phyloP scores from a whole-genome alignment of 352 stramenopile genomes.

The Globisporangium orthogonon region DNA sequence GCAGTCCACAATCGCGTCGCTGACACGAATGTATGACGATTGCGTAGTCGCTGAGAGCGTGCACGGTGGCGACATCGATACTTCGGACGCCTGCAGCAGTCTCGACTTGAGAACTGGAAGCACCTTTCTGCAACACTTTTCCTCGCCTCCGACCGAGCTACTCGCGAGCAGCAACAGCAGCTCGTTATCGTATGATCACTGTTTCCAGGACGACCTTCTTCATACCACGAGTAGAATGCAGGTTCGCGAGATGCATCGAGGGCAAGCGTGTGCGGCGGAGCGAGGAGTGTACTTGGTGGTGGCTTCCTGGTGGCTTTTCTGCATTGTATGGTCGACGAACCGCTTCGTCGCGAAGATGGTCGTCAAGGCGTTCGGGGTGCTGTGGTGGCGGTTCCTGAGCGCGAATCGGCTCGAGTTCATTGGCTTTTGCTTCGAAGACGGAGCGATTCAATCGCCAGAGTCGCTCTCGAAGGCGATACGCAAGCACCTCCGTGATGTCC shows the following conservation, averaged over 20 bases:
- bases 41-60: neutral
- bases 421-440: conserved; percentile 48
- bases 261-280: conserved; percentile 43
- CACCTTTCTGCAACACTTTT: neutral
- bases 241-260: conserved; percentile 26
- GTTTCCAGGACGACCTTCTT: neutral
- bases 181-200: conserved; percentile 1
- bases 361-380: conserved; percentile 28
- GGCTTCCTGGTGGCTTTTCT: conserved; percentile 58
- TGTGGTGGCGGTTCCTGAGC: conserved; percentile 59
- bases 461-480: conserved; percentile 29
- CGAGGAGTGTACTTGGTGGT: conserved; percentile 50
- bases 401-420: conserved; percentile 42
- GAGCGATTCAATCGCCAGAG: conserved; percentile 27
- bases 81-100: neutral
- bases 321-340: conserved; percentile 35
- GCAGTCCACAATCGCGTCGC: neutral
- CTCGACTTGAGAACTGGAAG: neutral
- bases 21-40: conserved; percentile 5
- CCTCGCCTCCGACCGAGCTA: neutral
- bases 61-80: neutral
- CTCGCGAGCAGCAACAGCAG: neutral
- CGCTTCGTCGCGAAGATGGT: conserved; percentile 42
- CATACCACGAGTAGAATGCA: neutral
- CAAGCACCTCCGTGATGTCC: conserved; percentile 27